phyloP scores from a whole-genome alignment of 73 alveolate species.

The Tetrahymena elliotti region DNA sequence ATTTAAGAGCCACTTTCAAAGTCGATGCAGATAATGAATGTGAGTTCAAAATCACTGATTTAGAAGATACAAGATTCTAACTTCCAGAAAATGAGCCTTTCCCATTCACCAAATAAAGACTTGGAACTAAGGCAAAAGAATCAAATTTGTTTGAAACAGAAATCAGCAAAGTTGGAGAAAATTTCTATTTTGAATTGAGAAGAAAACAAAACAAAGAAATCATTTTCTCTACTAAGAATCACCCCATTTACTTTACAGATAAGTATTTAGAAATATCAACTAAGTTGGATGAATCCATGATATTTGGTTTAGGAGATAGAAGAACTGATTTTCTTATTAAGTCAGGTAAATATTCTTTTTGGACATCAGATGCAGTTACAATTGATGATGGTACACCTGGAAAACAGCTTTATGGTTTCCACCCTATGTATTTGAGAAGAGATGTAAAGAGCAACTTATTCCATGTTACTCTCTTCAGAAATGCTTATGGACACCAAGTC shows the following conservation, averaged over 20 bases:
- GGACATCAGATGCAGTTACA: slow-evolving; percentile 24
- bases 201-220: neutral
- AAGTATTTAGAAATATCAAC: neutral
- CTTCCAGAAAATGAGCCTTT: neutral
- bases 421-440: slow-evolving; percentile 16
- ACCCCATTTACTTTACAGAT: neutral
- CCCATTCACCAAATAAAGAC: neutral
- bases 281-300: neutral
- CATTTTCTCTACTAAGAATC: neutral
- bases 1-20: neutral
- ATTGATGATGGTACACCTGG: slow-evolving; percentile 15
- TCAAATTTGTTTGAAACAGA: neutral
- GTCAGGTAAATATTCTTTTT: slow-evolving; percentile 22
- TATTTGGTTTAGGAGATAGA: slow-evolving; percentile 38
- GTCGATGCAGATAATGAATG: neutral
- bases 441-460: neutral
- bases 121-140: neutral
- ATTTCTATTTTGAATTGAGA: neutral
- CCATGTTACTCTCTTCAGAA: neutral
- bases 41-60: neutral
- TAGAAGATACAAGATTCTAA: neutral
- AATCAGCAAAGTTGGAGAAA: neutral
- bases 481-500: slow-evolving; percentile 13
- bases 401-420: slow-evolving; percentile 6
- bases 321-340: neutral